These are phyloP conservation scores for Bryoglossum gracile DNA, from an alignment of 495 filamentous ascomycete species.

Conservation along the genomic window DNA sequence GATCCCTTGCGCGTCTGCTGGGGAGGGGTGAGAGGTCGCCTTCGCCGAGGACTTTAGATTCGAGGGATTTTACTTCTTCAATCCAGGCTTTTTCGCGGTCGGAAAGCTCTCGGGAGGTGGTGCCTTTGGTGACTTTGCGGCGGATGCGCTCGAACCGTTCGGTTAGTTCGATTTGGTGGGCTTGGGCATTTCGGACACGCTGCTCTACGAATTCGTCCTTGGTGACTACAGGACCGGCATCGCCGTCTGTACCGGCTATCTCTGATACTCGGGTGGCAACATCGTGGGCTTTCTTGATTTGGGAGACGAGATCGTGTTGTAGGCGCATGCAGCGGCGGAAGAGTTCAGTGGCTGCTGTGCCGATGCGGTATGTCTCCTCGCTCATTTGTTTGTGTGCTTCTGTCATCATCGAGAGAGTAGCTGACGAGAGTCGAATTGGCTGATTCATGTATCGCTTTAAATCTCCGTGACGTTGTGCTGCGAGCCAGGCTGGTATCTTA, in stretches of 20 bases:
- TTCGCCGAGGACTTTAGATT: slow-evolving; percentile 37
- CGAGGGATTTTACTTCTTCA: slow-evolving; percentile 51
- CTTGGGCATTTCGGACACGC: slow-evolving; percentile 51
- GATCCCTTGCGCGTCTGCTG: slow-evolving; percentile 26
- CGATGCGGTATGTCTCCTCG: slow-evolving; percentile 63
- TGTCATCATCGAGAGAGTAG: slow-evolving; percentile 67
- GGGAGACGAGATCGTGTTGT: slow-evolving; percentile 61
- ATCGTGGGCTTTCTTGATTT: slow-evolving; percentile 62
- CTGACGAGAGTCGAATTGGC: slow-evolving; percentile 64
- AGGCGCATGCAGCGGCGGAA: slow-evolving; percentile 72
- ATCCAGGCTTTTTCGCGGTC: slow-evolving; percentile 65
- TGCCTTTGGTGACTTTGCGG: slow-evolving; percentile 49
- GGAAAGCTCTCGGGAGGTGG: slow-evolving; percentile 59
- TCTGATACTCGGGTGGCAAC: slow-evolving; percentile 57
- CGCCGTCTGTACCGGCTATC: slow-evolving; percentile 54
- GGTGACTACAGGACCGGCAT: slow-evolving; percentile 31
- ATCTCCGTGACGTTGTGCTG: slow-evolving; percentile 51
- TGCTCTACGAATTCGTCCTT: slow-evolving; percentile 48
- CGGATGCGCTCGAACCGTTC: slow-evolving; percentile 58
- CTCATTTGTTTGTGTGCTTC: slow-evolving; percentile 70
- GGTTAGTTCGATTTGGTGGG: slow-evolving; percentile 51
- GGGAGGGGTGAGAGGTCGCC: slow-evolving; percentile 20
- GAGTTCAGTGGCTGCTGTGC: slow-evolving; percentile 69
- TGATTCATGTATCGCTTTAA: slow-evolving; percentile 57
- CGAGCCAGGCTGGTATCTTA: slow-evolving; percentile 52